phyloP scores from a whole-genome alignment of 306 rosid species.

The Neltuma alba region DNA sequence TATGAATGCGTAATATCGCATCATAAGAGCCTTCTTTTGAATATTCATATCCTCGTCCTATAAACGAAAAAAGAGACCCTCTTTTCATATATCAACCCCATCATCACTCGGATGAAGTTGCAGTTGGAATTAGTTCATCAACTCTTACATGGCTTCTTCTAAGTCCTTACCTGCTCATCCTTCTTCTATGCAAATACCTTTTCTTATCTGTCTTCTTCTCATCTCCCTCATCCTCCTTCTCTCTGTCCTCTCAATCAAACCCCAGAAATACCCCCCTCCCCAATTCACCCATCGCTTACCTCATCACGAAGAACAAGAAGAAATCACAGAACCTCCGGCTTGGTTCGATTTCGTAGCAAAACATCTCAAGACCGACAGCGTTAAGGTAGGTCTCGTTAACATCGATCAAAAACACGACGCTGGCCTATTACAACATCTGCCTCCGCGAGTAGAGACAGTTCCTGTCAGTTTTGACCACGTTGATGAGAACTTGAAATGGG shows the following conservation, averaged over 20 bases:
- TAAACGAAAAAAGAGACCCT: not conserved
- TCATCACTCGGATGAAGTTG: not conserved
- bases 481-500: conserved; percentile 42
- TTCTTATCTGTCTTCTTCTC: conserved; percentile 31
- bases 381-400: conserved; percentile 59
- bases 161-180: conserved; percentile 24
- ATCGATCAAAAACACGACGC: conserved; percentile 8
- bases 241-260: conserved; percentile 18
- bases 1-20: not conserved
- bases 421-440: conserved; percentile 12
- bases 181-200: conserved; percentile 35
- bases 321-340: conserved; percentile 3
- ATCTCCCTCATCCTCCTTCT: conserved; percentile 35
- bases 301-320: conserved; percentile 7
- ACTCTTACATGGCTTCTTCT: conserved; percentile 44
- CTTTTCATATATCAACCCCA: not conserved
- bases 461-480: conserved; percentile 44
- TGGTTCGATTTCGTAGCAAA: conserved; percentile 44
- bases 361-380: conserved; percentile 3
- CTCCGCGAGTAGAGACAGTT: conserved; percentile 31
- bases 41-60: not conserved
- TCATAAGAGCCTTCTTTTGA: not conserved
- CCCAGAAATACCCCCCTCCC: not conserved
- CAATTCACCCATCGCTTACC: not conserved
- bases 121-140: conserved; percentile 3